Evolutionary conservation across 2,329 filamentous ascomycete species (phyloP), one percentile per base, ranked within the genome.

Genomic region (Stagonosporopsis tanaceti): DNA sequence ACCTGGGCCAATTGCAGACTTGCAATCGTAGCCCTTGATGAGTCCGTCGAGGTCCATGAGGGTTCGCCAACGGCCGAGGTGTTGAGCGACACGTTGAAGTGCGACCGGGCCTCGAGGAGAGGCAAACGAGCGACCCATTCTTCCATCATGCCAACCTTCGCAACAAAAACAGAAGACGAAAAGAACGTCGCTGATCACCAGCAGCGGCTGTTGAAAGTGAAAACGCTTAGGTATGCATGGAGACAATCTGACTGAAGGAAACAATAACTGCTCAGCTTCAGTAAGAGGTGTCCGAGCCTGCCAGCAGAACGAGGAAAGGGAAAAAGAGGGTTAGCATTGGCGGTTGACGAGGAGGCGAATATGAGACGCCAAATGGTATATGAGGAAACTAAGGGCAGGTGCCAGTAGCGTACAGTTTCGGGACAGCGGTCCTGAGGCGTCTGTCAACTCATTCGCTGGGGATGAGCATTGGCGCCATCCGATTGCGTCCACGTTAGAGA

Each of bases 291-390:
- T 68, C 71, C 73, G 68, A 76, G 74, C 73, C 74, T 75, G 74
- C 73, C 74, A 76, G 74, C 72, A 75, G 72, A 70, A 65, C 70
- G 68, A 74, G 67, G 57, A 64, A 69, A 68, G 57, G 62, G 65
- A 70, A 47, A 74, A 73, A 70, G 71, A 76, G 67, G 69, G 70
- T 74, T 55, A 65, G 69, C 71, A 74, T 73, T 66, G 71, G 70
- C 69, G 65, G 69, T 67, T 62, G 63, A 69, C 66, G 72, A 71
- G 68, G 71, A 71, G 68, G 66, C 59, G 59, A 60, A 62, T 67
- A 72, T 76, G 73, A 76, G 74, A 76, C 70, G 64, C 66, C 66
- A 75, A 74, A 74, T 64, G 59, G 71, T 76, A 75, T 76, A 74
- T 74, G 74, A 74, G 67, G 64, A 73, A 68, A 70, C 65, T 63